Conservation (phyloP, 208 protist genomes). For the Crithidia thermophila region DNA sequence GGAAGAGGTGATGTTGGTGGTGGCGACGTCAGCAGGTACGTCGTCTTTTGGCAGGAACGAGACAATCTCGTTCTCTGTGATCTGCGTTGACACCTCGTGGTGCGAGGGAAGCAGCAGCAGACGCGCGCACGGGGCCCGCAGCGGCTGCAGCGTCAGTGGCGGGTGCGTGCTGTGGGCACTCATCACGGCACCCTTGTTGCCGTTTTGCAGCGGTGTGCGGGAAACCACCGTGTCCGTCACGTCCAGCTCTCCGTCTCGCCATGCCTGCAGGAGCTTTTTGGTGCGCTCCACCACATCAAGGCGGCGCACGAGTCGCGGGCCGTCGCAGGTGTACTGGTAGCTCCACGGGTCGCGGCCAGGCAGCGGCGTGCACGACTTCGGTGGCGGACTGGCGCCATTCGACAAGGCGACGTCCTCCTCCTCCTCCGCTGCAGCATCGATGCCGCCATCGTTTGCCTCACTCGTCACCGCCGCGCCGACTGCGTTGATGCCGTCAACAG, state of each 20-base stretch:
- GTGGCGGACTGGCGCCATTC: too few relatives aligned
- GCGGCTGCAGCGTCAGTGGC: conserved; percentile 12
- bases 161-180: conserved; percentile 39
- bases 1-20: too few relatives aligned
- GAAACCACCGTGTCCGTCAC: conserved; percentile 19
- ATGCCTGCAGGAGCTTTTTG: conserved; percentile 46
- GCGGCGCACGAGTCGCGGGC: conserved; percentile 49
- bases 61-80: conserved; percentile 25
- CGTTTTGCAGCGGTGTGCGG: not conserved
- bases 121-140: conserved; percentile 51
- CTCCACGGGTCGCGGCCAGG: conserved; percentile 17
- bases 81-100: conserved; percentile 40
- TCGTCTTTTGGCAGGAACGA: conserved; percentile 14
- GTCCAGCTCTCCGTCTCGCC: conserved; percentile 70
- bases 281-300: conserved; percentile 56
- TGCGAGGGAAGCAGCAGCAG: conserved; percentile 62
- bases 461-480: not conserved
- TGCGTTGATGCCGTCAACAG: not conserved
- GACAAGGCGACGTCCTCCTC: too few relatives aligned
- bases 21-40: too few relatives aligned
- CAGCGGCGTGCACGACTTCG: not conserved
- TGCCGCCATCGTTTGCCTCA: not conserved
- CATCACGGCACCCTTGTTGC: not conserved
- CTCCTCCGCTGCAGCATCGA: not conserved
- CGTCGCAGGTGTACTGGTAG: conserved; percentile 46